Base-by-base conservation (phyloP, 306 rosid genomes). In the Hylodesmum podocarpum region DNA sequence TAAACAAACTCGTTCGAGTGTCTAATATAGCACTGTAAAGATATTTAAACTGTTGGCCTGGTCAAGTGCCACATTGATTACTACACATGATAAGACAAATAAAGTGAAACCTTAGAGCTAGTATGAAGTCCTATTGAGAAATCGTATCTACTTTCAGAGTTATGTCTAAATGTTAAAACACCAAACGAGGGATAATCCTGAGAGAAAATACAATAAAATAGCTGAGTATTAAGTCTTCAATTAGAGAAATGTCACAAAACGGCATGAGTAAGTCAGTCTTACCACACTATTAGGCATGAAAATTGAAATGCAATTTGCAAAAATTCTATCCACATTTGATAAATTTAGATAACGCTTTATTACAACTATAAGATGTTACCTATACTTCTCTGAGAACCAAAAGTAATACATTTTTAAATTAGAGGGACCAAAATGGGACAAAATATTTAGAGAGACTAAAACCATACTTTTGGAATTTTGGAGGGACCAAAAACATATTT, bases 81-180 rank as follows among this genome's bases (percentile, higher is more conserved):
- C 53, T 33, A 55, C 14, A 43, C 29, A 12, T 43, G 31, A 64
- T 36, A 55, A 73, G 64, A 57, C 44, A 29, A 55, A 58, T 14
- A 14, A 12, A 8, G 46, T 16, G 10, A 43, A 47, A 37, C 46
- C 36, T 54, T 66, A n/a, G 14, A 36, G 22, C 31, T 58, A 66
- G 39, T 37, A 21, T 61, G 46, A 2, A 54, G 62, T 41, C 22
- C 70, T 68, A 55, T 27, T 46, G 63, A 18, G 76, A 72, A 64
- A 36, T 68, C 19, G 27, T 55, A 74, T 58, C 29, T 39, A 69
- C 62, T 43, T 43, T 36, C 39, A 25, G 39, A 74, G 28, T 63
- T 44, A 68, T 70, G 22, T 16, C 28, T 37, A 61, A 74, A 33
- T 70, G 43, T 73, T 67, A 53, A 83, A 53, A 66, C 21, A 73